These are phyloP conservation scores for Hortaea werneckii DNA, from an alignment of 2,329 filamentous ascomycete genomes.

Conservation along the genomic window DNA sequence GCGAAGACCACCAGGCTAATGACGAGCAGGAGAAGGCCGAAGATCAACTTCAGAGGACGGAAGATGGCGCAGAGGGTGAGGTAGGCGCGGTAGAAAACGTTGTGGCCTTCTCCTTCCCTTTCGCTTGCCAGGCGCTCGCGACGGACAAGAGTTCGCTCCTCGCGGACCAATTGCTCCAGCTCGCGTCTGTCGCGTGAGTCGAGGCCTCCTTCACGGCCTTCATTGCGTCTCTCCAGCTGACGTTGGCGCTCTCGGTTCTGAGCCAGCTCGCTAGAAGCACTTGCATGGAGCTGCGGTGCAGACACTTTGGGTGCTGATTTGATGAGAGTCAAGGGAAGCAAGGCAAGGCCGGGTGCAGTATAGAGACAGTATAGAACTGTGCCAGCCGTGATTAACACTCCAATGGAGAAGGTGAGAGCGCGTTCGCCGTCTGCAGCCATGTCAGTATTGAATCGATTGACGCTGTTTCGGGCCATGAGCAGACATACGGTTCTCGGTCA, in stretches of 20 bases:
- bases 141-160: slow-evolving; percentile 84
- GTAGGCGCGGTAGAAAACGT: slow-evolving; percentile 65
- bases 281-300: slow-evolving; percentile 65
- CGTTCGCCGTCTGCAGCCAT: slow-evolving; percentile 64
- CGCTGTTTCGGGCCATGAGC: no score
- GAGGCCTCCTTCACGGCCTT: slow-evolving; percentile 63
- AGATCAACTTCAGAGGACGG: slow-evolving; percentile 77
- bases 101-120: slow-evolving; percentile 65
- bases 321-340: slow-evolving; percentile 83
- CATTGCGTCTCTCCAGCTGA: slow-evolving; percentile 77
- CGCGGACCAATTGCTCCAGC: slow-evolving; percentile 73
- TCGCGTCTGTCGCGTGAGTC: slow-evolving; percentile 80
- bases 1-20: slow-evolving; percentile 69
- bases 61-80: slow-evolving; percentile 72
- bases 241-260: slow-evolving; percentile 84
- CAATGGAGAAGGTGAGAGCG: slow-evolving; percentile 79
- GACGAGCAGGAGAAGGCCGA: slow-evolving; percentile 67
- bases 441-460: neutral
- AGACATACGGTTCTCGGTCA: slow-evolving; percentile 64
- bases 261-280: slow-evolving; percentile 69
- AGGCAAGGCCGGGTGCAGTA: slow-evolving; percentile 76
- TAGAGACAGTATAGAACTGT: slow-evolving; percentile 81
- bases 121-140: slow-evolving; percentile 81
- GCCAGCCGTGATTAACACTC: slow-evolving; percentile 78
- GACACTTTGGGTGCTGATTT: slow-evolving; percentile 84